These are phyloP conservation scores for Avena eriantha DNA, from an alignment of 176 grass and related monocot species.

Conservation along the genomic window DNA sequence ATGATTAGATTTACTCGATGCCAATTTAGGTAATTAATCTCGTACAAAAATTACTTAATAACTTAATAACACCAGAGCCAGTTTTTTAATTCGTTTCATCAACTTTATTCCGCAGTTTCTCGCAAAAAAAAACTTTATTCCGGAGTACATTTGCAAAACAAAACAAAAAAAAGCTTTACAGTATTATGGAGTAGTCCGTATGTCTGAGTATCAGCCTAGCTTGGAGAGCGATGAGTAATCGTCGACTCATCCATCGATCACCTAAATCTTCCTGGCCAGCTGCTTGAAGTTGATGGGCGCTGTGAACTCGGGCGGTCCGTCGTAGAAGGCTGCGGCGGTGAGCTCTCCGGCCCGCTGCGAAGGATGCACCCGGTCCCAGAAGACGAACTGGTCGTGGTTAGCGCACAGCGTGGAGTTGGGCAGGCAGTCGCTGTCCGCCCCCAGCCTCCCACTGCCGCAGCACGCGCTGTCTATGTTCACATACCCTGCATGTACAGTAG, in stretches of 20 bases:
- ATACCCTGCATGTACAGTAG: not conserved
- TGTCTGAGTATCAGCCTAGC: not conserved
- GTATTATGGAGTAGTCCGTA: no score
- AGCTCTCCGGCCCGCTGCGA: constrained; percentile 24
- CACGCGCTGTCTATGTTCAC: constrained; percentile 39
- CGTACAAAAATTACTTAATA: no score
- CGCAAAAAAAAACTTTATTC: no score
- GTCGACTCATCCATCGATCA: not conserved
- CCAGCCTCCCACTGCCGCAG: constrained; percentile 45
- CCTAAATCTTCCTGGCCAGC: not conserved
- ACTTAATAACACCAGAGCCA: no score
- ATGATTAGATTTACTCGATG: no score
- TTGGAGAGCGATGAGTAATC: not conserved
- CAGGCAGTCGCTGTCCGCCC: constrained; percentile 23
- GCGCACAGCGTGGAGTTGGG: constrained; percentile 23
- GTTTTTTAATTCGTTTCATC: no score
- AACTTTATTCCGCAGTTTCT: no score
- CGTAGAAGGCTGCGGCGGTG: constrained; percentile 9
- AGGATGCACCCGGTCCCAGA: constrained; percentile 54
- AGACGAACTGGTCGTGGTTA: constrained; percentile 18
- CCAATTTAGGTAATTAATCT: no score
- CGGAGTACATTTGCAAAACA: no score
- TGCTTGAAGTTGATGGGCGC: constrained; percentile 48
- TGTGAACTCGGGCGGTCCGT: constrained; percentile 24
- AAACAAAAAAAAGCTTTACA: no score